These are phyloP conservation scores for Niebla homalea DNA, from an alignment of 495 filamentous ascomycete genomes.

Conservation along the genomic window DNA sequence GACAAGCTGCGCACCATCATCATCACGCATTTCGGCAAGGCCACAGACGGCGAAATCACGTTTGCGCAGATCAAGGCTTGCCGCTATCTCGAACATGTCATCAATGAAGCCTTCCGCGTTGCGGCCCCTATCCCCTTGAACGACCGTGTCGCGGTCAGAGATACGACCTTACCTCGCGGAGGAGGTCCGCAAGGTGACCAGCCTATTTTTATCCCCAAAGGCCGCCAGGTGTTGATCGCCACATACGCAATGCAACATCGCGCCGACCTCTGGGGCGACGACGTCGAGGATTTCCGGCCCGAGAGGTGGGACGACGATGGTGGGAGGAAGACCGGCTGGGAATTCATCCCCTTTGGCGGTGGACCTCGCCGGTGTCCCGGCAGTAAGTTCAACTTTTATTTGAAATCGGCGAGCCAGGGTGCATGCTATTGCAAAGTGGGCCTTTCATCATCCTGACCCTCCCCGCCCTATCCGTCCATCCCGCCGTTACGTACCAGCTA, in stretches of 20 bases:
- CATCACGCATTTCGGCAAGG: slow-evolving; percentile 12
- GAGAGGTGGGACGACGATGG: slow-evolving; percentile 36
- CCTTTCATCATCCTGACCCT: too few relatives aligned
- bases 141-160: slow-evolving; percentile 26
- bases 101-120: slow-evolving; percentile 12
- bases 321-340: slow-evolving; percentile 32
- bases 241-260: slow-evolving; percentile 40
- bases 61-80: slow-evolving; percentile 8
- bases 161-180: slow-evolving; percentile 44
- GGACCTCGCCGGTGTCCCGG: slow-evolving; percentile 39
- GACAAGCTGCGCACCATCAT: slow-evolving; percentile 20
- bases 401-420: too few relatives aligned
- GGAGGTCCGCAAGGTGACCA: slow-evolving; percentile 51
- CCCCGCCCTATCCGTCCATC: too few relatives aligned
- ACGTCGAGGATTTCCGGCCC: slow-evolving; percentile 42
- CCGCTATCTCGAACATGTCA: slow-evolving; percentile 4
- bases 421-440: too few relatives aligned
- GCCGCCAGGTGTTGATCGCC: slow-evolving; percentile 31
- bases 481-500: too few relatives aligned
- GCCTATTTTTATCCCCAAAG: slow-evolving; percentile 37
- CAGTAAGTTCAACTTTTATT: not conserved
- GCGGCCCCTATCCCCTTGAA: slow-evolving; percentile 51
- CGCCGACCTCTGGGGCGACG: slow-evolving; percentile 42
- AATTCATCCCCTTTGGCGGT: slow-evolving; percentile 45
- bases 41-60: not conserved